These are phyloP conservation scores for Aureobasidium mangrovei DNA, from an alignment of 2,329 filamentous ascomycete species.

Conservation along the genomic window DNA sequence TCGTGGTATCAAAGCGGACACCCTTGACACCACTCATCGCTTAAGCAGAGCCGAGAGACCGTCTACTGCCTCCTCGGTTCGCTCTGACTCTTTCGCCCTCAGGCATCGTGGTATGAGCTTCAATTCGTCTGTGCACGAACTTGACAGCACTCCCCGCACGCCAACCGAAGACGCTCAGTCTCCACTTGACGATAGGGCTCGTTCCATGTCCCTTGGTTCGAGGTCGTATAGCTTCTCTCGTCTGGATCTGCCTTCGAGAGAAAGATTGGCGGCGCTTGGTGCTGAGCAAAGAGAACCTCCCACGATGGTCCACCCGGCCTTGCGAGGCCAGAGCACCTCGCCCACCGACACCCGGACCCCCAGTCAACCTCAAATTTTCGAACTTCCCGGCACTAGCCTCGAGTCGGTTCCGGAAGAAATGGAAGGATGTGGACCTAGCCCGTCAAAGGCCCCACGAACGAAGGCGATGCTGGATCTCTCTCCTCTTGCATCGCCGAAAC, in stretches of 20 bases:
- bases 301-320: conserved; percentile 16
- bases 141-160: conserved; percentile 2
- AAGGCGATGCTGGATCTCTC: conserved; percentile 2
- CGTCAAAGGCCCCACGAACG: background rate
- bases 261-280: conserved; percentile 8
- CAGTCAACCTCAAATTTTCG: conserved; percentile 22
- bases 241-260: conserved; percentile 19
- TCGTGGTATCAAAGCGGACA: conserved; percentile 44
- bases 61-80: background rate
- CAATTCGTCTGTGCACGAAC: background rate
- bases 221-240: conserved; percentile 3
- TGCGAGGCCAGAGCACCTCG: background rate
- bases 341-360: conserved; percentile 10
- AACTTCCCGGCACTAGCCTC: conserved; percentile 31
- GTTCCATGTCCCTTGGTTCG: background rate
- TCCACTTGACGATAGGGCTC: background rate
- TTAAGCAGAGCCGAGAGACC: background rate
- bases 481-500: background rate
- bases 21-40: conserved; percentile 26
- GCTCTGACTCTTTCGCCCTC: background rate
- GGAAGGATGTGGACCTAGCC: conserved; percentile 23
- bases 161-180: background rate
- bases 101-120: background rate
- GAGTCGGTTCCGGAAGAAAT: conserved; percentile 40
- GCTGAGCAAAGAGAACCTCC: conserved; percentile 15